These are phyloP conservation scores for Thozetella sp. DNA, from an alignment of 495 filamentous ascomycete species.

Conservation along the genomic window DNA sequence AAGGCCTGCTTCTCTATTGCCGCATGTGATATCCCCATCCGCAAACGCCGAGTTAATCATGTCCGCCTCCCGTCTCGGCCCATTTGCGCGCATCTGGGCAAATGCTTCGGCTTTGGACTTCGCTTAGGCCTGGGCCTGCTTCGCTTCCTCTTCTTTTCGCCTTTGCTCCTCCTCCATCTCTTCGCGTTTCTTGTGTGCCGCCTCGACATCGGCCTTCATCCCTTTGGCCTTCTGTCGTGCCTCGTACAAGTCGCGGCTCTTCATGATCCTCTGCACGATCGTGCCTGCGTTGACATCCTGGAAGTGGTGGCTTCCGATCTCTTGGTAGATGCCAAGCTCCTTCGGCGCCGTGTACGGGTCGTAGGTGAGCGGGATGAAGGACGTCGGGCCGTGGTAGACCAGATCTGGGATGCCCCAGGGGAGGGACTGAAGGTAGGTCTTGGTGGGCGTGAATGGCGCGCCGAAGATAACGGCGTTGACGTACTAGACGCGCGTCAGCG, in stretches of 20 bases:
- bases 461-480: slow-evolving; percentile 85
- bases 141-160: slow-evolving; percentile 28
- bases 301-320: slow-evolving; percentile 74
- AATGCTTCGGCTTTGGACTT: neutral
- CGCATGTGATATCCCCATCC: neutral
- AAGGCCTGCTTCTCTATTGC: slow-evolving; percentile 8
- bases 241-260: slow-evolving; percentile 81
- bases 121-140: neutral
- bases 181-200: slow-evolving; percentile 54
- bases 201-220: slow-evolving; percentile 77
- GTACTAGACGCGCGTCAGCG: slow-evolving; percentile 56
- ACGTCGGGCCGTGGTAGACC: slow-evolving; percentile 94
- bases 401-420: slow-evolving; percentile 76
- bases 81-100: neutral
- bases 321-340: slow-evolving; percentile 75
- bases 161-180: slow-evolving; percentile 54
- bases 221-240: slow-evolving; percentile 87
- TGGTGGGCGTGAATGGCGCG: slow-evolving; percentile 81
- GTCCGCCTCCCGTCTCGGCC: neutral
- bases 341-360: slow-evolving; percentile 85
- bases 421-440: slow-evolving; percentile 71
- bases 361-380: slow-evolving; percentile 83
- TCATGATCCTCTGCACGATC: slow-evolving; percentile 89
- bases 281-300: slow-evolving; percentile 87
- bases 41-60: slow-evolving; percentile 1